Percentiles rank a stretch among this genome's conserved stretches.
Evolutionary conservation across 768 basidiomycete genomes (phyloP).

Genomic region (Trametes meyenii): DNA sequence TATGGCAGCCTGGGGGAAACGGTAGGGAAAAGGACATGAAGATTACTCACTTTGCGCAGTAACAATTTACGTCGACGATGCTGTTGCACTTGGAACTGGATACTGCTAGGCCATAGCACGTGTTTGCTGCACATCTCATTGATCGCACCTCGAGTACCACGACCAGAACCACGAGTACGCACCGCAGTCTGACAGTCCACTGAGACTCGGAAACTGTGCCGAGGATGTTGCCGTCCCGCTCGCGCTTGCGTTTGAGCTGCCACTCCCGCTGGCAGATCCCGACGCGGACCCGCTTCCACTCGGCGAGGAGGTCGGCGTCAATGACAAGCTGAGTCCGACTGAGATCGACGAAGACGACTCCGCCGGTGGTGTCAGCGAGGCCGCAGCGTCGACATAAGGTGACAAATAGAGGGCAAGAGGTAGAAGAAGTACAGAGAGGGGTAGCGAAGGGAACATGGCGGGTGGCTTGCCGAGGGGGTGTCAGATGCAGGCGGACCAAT

Average conservation of each 20-base stretch:
- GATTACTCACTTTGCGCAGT: slow-evolving; percentile 40
- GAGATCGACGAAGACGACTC: neutral
- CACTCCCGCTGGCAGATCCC: neutral
- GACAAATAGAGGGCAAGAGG: neutral
- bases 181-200: slow-evolving; percentile 27
- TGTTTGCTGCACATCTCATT: slow-evolving; percentile 38
- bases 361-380: slow-evolving; percentile 4
- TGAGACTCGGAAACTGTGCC: slow-evolving; percentile 26
- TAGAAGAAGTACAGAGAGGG: neutral
- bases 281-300: neutral
- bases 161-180: neutral
- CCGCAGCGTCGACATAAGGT: neutral
- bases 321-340: slow-evolving; percentile 1
- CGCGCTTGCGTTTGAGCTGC: neutral
- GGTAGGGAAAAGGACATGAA: neutral
- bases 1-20: neutral
- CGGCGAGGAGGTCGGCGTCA: neutral
- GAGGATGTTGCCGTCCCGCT: slow-evolving; percentile 23
- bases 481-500: too few relatives aligned
- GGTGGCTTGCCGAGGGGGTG: neutral
- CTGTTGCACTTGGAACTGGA: slow-evolving; percentile 46
- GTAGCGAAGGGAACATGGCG: neutral
- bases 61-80: slow-evolving; percentile 52
- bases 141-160: neutral
- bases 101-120: slow-evolving; percentile 46